phyloP scores from a whole-genome alignment of 176 grass and related monocot species.

The Triticum urartu region DNA sequence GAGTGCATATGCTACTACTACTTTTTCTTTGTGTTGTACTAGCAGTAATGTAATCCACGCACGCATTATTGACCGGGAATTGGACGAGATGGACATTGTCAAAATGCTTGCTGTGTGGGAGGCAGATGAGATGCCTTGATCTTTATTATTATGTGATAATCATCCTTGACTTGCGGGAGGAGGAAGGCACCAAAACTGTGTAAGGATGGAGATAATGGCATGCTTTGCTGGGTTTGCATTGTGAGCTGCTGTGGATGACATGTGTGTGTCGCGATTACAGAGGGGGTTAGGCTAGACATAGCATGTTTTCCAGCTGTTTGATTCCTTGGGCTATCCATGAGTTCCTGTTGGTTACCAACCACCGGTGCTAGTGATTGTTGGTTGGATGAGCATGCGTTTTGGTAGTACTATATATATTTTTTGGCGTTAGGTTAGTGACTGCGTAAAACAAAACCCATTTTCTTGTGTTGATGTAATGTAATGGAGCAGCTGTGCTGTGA shows the following conservation, averaged over 20 bases:
- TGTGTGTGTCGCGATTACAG: conserved; percentile 31
- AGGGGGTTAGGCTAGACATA: conserved; percentile 7
- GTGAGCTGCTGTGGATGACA: conserved; percentile 10
- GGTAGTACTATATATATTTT: background rate
- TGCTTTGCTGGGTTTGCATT: conserved; percentile 24
- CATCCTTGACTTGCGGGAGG: too few relatives aligned
- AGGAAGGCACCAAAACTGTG: too few relatives aligned
- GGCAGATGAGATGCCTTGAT: conserved; percentile 52
- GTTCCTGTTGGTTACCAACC: conserved; percentile 31
- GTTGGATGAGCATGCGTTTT: background rate
- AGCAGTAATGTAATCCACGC: conserved; percentile 6
- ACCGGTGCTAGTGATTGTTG: conserved; percentile 9
- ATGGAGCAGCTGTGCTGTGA: conserved; percentile 16
- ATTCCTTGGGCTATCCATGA: conserved; percentile 16
- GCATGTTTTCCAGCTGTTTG: conserved; percentile 57
- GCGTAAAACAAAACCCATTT: too few relatives aligned
- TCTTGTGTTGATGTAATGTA: conserved; percentile 14
- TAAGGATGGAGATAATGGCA: background rate
- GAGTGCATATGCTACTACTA: background rate
- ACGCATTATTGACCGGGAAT: conserved; percentile 26
- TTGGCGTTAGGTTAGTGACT: conserved; percentile 42
- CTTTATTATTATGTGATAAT: background rate
- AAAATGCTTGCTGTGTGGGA: conserved; percentile 10
- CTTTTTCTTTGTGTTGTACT: background rate
- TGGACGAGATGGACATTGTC: conserved; percentile 15